Evolutionary conservation across 108 stramenopile species (phyloP).

Genomic region (Nitzschia sp.): DNA sequence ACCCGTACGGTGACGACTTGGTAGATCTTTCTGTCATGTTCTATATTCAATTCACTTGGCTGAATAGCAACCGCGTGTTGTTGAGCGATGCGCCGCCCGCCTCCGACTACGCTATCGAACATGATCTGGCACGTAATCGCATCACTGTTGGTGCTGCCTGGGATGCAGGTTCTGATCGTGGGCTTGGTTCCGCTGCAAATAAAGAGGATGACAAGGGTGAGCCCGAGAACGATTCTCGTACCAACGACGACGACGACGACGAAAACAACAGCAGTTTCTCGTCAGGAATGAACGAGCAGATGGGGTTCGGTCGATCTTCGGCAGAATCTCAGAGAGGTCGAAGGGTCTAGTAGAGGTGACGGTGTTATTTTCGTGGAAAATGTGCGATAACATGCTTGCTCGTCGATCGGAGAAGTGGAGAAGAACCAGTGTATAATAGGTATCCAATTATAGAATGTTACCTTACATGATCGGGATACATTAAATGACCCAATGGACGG

Average conservation of each 20-base stretch:
- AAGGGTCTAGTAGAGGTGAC: no score
- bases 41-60: slow-evolving; percentile 6
- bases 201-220: background rate
- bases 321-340: no score
- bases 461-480: no score
- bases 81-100: background rate
- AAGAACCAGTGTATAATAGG: no score
- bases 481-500: no score
- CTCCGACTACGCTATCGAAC: background rate
- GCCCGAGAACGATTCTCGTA: background rate
- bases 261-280: background rate
- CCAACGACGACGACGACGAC: background rate
- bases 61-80: background rate
- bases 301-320: background rate
- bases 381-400: no score
- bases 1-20: slow-evolving; percentile 42
- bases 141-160: background rate
- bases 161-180: slow-evolving; percentile 3
- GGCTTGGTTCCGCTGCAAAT: background rate
- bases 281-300: background rate
- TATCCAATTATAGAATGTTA: no score
- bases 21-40: slow-evolving; percentile 23
- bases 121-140: background rate
- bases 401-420: no score
- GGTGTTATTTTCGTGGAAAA: no score